Evolutionary conservation across 2,329 filamentous ascomycete species (phyloP).

Genomic region (Aspergillus clavatus): DNA sequence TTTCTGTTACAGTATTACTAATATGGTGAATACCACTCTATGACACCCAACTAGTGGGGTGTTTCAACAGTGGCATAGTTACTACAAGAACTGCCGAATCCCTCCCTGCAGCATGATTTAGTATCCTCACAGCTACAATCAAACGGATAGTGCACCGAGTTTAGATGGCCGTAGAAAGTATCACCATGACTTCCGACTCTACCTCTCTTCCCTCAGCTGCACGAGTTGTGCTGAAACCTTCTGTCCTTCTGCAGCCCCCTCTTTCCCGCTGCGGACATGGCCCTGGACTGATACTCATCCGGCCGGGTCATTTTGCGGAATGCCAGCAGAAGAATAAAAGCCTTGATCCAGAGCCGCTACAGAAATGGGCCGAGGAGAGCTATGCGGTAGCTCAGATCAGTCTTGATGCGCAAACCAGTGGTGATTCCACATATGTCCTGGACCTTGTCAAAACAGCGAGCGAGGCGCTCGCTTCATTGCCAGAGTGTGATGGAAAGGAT

Average conservation of each 20-base stretch:
- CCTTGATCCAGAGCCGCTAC: conserved; percentile 51
- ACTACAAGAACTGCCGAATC: no score
- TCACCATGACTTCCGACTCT: conserved; percentile 6
- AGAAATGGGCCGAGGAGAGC: conserved; percentile 70
- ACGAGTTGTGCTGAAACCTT: conserved; percentile 3
- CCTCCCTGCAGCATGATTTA: no score
- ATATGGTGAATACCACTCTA: no score
- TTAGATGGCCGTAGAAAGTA: neutral
- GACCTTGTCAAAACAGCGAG: conserved; percentile 10
- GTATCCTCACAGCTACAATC: no score
- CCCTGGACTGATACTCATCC: conserved; percentile 46
- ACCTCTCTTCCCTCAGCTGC: conserved; percentile 5
- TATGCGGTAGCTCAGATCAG: conserved; percentile 57
- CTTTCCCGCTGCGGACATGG: conserved; percentile 48
- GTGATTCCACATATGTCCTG: conserved; percentile 10
- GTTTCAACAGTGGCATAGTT: no score
- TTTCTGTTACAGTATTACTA: no score
- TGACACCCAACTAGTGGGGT: no score
- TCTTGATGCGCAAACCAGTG: conserved; percentile 7
- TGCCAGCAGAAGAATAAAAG: conserved; percentile 31
- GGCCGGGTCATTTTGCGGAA: conserved; percentile 30
- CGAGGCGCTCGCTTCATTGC: conserved; percentile 13
- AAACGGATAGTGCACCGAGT: no score
- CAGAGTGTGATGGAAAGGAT: conserved; percentile 22
- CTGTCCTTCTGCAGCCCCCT: conserved; percentile 33